A percentile compares a stretch with the other conserved stretches of the same genome.
phyloP scores from a whole-genome alignment of 2,329 filamentous ascomycete species.

The Apiospora aurea region DNA sequence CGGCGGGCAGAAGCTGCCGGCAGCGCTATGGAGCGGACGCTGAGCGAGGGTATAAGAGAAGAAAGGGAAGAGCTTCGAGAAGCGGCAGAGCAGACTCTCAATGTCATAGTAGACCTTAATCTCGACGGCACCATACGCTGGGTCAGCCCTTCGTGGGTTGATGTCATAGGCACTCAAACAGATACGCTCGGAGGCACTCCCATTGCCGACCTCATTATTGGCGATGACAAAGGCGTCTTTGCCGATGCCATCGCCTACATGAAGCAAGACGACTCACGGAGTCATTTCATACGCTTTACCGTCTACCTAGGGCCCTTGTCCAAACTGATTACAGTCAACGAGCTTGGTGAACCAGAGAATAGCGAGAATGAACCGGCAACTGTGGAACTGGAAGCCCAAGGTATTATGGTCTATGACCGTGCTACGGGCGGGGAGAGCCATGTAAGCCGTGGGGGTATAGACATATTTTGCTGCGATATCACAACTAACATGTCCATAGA shows the following conservation, averaged over 20 bases:
- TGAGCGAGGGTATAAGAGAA: constrained; percentile 90
- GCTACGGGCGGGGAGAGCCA: constrained; percentile 87
- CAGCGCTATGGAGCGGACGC: constrained; percentile 65
- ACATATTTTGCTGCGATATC: constrained; percentile 37
- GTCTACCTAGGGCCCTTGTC: constrained; percentile 74
- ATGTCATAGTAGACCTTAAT: constrained; percentile 93
- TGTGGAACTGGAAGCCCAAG: constrained; percentile 90
- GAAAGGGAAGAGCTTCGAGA: constrained; percentile 93
- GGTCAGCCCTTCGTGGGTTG: constrained; percentile 95
- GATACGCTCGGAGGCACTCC: constrained; percentile 76
- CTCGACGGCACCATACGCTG: constrained; percentile 91
- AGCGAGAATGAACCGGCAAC: constrained; percentile 54
- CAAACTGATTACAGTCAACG: constrained; percentile 61
- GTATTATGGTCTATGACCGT: constrained; percentile 97
- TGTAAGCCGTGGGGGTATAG: constrained; percentile 61
- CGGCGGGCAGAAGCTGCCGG: constrained; percentile 56
- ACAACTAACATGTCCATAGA: constrained; percentile 58
- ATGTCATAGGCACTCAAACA: constrained; percentile 83
- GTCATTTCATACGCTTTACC: constrained; percentile 85
- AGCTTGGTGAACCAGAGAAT: constrained; percentile 46
- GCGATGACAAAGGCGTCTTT: constrained; percentile 81
- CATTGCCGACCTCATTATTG: constrained; percentile 81
- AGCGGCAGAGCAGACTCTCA: constrained; percentile 94
- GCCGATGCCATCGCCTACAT: constrained; percentile 85
- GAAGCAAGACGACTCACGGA: constrained; percentile 90